Evolutionary conservation across 1,139 yeast species (phyloP), one percentile per base, ranked within the genome.

Genomic region (Geotrichum aggregatum): DNA sequence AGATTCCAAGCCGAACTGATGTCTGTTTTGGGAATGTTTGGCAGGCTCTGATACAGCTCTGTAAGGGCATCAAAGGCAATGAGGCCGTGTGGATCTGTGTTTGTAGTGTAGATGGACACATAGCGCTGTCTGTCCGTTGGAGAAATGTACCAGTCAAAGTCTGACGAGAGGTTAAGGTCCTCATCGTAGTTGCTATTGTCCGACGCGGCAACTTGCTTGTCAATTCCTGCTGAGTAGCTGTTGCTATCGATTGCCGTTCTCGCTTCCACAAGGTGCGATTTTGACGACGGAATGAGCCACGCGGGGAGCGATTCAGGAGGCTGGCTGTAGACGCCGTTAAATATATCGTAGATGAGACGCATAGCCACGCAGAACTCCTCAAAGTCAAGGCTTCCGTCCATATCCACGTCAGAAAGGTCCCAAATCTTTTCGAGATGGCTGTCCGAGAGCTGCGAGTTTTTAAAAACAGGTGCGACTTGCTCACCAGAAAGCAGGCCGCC

Each of bases 351-450:
- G 47, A 91, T 87, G 56, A 92, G 77, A 59, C 97, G 77, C 98
- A 92, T 94, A 53, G 98, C 92, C 58, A 92, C 88, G 67, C 98
- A 92, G 69, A 92, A 92, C 71, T 92, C 98, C 69, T 92, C 99
- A 67, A 92, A 92, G 68, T 94, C 99, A 61, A 92, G 76, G 61
- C 76, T 76, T 19, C 96, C 97, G 69, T 92, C 98, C 54, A 80
- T 79, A 69, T 92, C 98, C 52, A 92, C 88, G 67, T 92, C 99
- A 44, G 96, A 84, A 44, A 92, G 71, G 61, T 87, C 88, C 98
- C 98, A 92, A 42, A 94, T 82, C 66, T 81, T 78, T 44, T 87
- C 83, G 59, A 94, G 75, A 64, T 88, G 82, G 35, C 79, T 77
- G 56, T 88, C 89, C 51, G 80, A 79, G 55, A 92, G 78, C 60